Base-by-base conservation (phyloP, 2,329 filamentous ascomycete species). In the Clarireedia paspali region DNA sequence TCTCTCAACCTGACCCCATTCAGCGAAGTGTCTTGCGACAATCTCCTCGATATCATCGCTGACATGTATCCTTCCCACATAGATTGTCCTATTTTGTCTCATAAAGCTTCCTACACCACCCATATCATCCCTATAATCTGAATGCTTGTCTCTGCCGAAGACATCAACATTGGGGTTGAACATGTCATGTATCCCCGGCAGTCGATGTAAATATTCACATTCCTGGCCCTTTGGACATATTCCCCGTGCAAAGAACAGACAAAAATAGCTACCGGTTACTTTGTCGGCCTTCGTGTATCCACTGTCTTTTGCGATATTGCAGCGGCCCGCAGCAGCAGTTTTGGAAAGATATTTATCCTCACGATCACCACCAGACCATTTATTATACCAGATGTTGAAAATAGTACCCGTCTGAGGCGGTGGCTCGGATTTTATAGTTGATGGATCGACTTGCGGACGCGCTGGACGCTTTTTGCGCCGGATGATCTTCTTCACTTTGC, bases 321-420 rank as follows among this genome's bases (percentile, higher is more conserved):
- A 97, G 55, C 95, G 88, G 2, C 87, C 87, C 62, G 87, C 85
- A 3, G 94, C 92, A 14, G 85, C 82, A 23, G 85, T 88, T 68
- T 96, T 87, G 38, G 87, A 89, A 4, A 91, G 80, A 67, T 92
- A 91, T 65, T 91, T 90, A 75, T 95, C 91, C 69, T 97, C 92
- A 59, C 91, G 83, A 72, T 99, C 94, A 67, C 94, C 94, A 63
- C 94, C 94, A 0, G 86, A 88, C 91, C 92, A 97, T 73, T 96
- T 97, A 76, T 96, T 96, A 75, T 96, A 96, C 92, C 91, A 96
- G 67, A 95, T 95, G 73, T 99, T 99, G 79, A 94, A 99, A 57
- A 91, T 90, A 0, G 89, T 95, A 53, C 94, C 94, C 0, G 92
- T 97, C 67, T 97, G 91, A 1, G 89, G 88, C 15, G 91, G 90